Base-by-base conservation (phyloP, 1,284 basidiomycete genomes). In the Rhodotorula mucilaginosa region DNA sequence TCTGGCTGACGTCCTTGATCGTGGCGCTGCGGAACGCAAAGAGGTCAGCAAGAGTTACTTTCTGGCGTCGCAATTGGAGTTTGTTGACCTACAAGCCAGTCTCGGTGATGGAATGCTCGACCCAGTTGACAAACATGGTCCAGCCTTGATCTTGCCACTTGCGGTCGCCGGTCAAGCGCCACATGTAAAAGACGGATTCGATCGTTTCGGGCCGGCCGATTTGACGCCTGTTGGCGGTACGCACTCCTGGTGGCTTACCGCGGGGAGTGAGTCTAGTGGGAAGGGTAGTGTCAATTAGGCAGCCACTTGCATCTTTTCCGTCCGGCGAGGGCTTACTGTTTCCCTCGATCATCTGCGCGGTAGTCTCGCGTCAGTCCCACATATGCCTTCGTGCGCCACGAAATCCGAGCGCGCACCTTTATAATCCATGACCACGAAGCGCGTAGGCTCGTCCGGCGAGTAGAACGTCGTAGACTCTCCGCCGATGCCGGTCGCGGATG, bases 121-220 rank as follows among this genome's bases (percentile, higher is more conserved):
- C 82, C 85, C 85, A 87, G 15, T 81, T 81, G 8, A 82, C 81
- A 68, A 86, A 87, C 86, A 86, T 86, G 73, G 83, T 82, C 86
- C 86, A 87, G 5, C 85, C 86, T 54, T 83, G 81, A 67, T 86
- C 85, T 71, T 85, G 84, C 85, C 85, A 87, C 68, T 81, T 81
- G 10, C 79, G 78, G 78, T 87, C 84, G 29, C 85, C 86, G 1
- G 85, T 86, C 39, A 86, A 76, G 57, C 85, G 81, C 79, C 82
- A 86, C 84, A 84, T 84, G 77, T 80, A 81, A 70, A 85, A 84
- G 46, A 86, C 83, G 34, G 81, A 83, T 80, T 87, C 86, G 77
- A 86, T 86, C 23, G 85, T 85, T 78, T 86, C 85, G 23, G 86
- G 86, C 13, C 85, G 79, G 64, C 83, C 83, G 59, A 79, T 78